Base-by-base conservation (phyloP, 192 early-diverging fungal genomes). In the Chytriomyces sp. region DNA sequence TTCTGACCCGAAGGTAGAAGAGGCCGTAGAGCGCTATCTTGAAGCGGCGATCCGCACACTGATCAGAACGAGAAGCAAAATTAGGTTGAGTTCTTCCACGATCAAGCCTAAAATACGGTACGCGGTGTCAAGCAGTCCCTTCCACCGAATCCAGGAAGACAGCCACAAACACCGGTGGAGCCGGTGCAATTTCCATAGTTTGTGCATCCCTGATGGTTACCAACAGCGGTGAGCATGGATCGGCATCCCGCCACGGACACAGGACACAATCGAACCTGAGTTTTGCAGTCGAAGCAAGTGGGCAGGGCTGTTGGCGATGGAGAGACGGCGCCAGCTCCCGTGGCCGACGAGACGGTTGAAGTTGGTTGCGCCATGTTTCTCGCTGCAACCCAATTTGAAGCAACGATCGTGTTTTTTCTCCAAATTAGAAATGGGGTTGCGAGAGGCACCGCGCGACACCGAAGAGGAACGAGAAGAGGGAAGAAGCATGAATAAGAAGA, bases 61-160 rank as follows among this genome's bases (percentile, higher is more conserved):
- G 22, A 34, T 19, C 10, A n/a, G n/a, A n/a, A n/a, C n/a, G n/a
- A n/a, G 32, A 62, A 12, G 58, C 52, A 73, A 0, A n/a, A 59
- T 39, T 14, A 8, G 65, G 12, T 10, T 55, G 25, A 39, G 36
- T 25, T n/a, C 3, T 0, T 60, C 2, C 59, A 26, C 14, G 38
- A 34, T 8, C 34, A 34, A 32, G 44, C 31, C 26, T 52, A 22
- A 39, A 1, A 25, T 22, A 41, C 64, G n/a, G 19, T 57, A 78
- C 76, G 58, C 4, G 75, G 56, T 17, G 56, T 39, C 1, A 72
- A 63, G 55, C 80, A 82, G 34, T 82, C 80, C 25, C 64, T 39
- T n/a, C 75, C 79, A n/a, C 83, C 80, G 44, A 76, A 84, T 14
- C 83, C 83, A 32, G 19, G 52, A 4, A 59, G 44, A 41, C 83